Evolutionary conservation across 2,329 filamentous ascomycete genomes (phyloP).

Genomic region (Cladosporium velox): DNA sequence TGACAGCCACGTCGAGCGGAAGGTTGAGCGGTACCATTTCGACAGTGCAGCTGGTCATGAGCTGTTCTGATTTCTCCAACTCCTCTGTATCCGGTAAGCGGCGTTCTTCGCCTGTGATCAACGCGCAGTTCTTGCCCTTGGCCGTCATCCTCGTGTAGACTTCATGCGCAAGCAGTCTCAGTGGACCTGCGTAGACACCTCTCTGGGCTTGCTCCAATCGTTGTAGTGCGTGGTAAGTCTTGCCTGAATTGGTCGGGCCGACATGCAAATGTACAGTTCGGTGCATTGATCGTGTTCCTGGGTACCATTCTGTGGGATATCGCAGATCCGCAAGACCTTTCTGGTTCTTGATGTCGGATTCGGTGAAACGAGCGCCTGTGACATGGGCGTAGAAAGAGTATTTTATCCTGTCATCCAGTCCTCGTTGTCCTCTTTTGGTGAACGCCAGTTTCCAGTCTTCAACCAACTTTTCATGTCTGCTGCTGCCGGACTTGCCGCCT

Average conservation of each 20-base stretch:
- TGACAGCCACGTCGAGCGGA: conserved; percentile 84
- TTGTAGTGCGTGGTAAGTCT: conserved; percentile 92
- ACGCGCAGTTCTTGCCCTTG: conserved; percentile 72
- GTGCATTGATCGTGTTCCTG: conserved; percentile 75
- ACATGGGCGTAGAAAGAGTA: conserved; percentile 70
- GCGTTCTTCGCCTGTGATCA: conserved; percentile 90
- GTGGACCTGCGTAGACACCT: conserved; percentile 87
- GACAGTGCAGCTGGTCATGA: conserved; percentile 79
- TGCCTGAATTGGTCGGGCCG: conserved; percentile 95
- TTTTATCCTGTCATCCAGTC: conserved; percentile 49
- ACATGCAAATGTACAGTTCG: conserved; percentile 89
- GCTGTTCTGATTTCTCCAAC: conserved; percentile 45
- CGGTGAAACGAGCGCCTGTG: conserved; percentile 59
- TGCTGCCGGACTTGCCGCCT: neutral
- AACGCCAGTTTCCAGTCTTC: conserved; percentile 21
- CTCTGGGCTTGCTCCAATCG: conserved; percentile 72
- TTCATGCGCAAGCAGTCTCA: conserved; percentile 88
- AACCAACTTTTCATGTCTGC: neutral
- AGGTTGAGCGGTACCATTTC: conserved; percentile 73
- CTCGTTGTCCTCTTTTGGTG: conserved; percentile 26
- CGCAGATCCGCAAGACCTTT: conserved; percentile 74
- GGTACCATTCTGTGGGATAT: conserved; percentile 92
- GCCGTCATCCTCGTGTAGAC: conserved; percentile 85
- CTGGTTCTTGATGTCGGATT: conserved; percentile 60
- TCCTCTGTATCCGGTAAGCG: conserved; percentile 60